Evolutionary conservation across 306 rosid species (phyloP).

Genomic region (Fragaria vesca): DNA sequence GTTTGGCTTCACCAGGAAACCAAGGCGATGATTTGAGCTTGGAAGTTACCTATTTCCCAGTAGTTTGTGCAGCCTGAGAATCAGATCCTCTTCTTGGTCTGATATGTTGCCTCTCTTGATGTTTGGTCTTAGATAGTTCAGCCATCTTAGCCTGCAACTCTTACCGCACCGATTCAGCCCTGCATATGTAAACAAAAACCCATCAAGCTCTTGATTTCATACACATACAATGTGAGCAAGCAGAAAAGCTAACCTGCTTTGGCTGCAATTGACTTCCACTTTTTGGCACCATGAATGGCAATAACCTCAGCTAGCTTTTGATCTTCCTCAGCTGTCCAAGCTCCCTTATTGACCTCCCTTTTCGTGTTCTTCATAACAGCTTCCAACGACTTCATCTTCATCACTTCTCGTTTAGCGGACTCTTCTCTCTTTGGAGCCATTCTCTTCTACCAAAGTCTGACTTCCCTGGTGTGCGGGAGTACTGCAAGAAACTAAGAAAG

Average conservation of each 20-base stretch:
- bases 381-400: slow-evolving; percentile 20
- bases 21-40: neutral
- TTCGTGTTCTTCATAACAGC: slow-evolving; percentile 9
- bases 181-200: slow-evolving; percentile 13
- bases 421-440: slow-evolving; percentile 5
- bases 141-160: slow-evolving; percentile 69
- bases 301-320: slow-evolving; percentile 50
- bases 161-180: slow-evolving; percentile 61
- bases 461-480: neutral
- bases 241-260: slow-evolving; percentile 46
- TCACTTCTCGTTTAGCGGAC: slow-evolving; percentile 2
- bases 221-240: neutral
- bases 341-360: slow-evolving; percentile 49
- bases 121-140: slow-evolving; percentile 66
- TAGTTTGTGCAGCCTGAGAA: slow-evolving; percentile 63
- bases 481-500: neutral
- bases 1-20: neutral
- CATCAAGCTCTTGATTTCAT: slow-evolving; percentile 3
- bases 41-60: slow-evolving; percentile 58
- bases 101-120: slow-evolving; percentile 70
- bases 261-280: slow-evolving; percentile 50
- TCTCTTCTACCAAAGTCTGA: neutral
- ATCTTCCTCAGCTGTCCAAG: slow-evolving; percentile 66
- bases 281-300: slow-evolving; percentile 54
- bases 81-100: slow-evolving; percentile 69